Base-by-base conservation (phyloP, 2,329 filamentous ascomycete species). In the Fusarium paranaense region DNA sequence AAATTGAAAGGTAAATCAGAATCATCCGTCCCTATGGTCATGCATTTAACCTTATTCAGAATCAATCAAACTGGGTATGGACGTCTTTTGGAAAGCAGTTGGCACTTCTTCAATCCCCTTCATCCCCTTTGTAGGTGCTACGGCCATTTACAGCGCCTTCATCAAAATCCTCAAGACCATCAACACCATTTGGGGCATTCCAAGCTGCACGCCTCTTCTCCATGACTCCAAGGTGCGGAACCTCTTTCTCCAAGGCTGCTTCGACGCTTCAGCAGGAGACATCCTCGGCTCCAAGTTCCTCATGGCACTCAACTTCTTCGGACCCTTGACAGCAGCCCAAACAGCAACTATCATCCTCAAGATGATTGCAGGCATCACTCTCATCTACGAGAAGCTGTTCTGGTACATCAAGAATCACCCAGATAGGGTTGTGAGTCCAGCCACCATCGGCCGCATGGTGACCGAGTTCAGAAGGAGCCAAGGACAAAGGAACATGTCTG, bases 111-210 rank as follows among this genome's bases (percentile, higher is more conserved):
- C 50, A 20, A 54, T 54, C 7, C 50, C 50, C 11, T 54, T 54
- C 11, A 32, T 54, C 4, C 50, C 50, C 11, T 54, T 54, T 54
- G 50, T 54, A 2, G 50, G 50, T 3, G 50, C 50, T 0, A 54
- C 50, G 6, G 50, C 50, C 1, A 32, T 54, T 6, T 54, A 54
- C 50, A 54, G 50, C 18, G 50, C 50, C 18, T 54, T 54, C 11
- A 54, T 54, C n/a, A 54, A 54, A 30, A 54, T 54, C n/a, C 50
- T 54, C 27, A 54, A 54, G 50, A 54, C 50, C n/a, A 54, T 54
- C 27, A 54, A 54, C n/a, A 54, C 27, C 27, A 54, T 54, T 7
- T 33, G 50, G 50, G 50, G 50, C 4, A 54, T 54, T 1, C 50
- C 50, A 0, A 54, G 50, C 11, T 54, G 50, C 4, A 54, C 50